These are phyloP conservation scores for Fraxinus quadrangulata DNA, from an alignment of 257 asterid species.

Conservation along the genomic window DNA sequence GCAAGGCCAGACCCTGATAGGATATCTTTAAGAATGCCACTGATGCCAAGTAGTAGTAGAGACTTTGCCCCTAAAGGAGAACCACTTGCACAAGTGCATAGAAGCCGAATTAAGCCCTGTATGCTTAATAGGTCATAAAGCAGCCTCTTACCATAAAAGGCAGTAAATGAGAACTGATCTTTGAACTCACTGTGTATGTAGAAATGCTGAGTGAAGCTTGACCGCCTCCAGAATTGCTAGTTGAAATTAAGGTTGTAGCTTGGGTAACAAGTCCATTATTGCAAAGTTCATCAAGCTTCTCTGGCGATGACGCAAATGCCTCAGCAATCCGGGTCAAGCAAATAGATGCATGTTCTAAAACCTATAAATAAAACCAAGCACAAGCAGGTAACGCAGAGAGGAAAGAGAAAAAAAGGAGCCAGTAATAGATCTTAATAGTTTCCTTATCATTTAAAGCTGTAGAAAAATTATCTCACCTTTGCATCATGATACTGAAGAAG, in stretches of 20 bases:
- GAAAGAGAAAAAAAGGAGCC: constrained; percentile 12
- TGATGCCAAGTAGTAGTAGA: constrained; percentile 81
- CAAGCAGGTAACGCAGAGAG: background rate
- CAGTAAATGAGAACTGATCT: constrained; percentile 13
- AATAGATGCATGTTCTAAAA: constrained; percentile 91
- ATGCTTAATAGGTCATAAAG: constrained; percentile 33
- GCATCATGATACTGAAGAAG: constrained; percentile 98
- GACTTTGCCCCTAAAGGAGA: constrained; percentile 90
- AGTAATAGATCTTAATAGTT: background rate
- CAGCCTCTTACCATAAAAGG: constrained; percentile 24
- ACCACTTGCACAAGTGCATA: constrained; percentile 92
- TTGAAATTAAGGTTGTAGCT: constrained; percentile 86
- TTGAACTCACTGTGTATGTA: constrained; percentile 76
- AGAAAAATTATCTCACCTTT: constrained; percentile 52
- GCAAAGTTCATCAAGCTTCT: constrained; percentile 92
- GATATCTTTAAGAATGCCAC: constrained; percentile 90
- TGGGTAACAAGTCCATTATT: constrained; percentile 94
- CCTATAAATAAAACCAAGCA: constrained; percentile 46
- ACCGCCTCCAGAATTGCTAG: constrained; percentile 86
- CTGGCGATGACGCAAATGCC: constrained; percentile 93
- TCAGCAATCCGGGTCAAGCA: constrained; percentile 98
- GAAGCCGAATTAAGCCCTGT: constrained; percentile 95
- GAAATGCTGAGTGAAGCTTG: constrained; percentile 93
- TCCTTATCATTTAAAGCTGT: background rate
- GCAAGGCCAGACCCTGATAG: constrained; percentile 86